These are phyloP conservation scores for Fennellomyces sp. DNA, from an alignment of 371 early-diverging fungal genomes.

Conservation along the genomic window DNA sequence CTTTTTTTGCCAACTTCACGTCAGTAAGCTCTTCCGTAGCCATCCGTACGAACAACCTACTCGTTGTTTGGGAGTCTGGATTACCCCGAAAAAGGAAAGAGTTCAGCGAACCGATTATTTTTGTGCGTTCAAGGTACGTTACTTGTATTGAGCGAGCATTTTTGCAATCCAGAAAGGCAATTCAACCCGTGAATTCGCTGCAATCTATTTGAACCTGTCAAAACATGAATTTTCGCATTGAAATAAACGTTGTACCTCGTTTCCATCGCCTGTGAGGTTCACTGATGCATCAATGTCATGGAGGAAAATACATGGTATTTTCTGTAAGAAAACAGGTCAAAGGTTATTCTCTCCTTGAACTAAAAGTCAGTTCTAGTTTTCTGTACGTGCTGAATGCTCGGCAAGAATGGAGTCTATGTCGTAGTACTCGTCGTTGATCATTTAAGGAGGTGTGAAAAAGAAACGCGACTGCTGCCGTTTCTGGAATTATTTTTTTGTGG, in stretches of 20 bases:
- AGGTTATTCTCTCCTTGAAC: background rate
- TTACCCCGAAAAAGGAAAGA: background rate
- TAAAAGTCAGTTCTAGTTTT: background rate
- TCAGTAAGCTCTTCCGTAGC: too few species aligned
- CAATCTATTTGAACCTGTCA: constrained; percentile 11
- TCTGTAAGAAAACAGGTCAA: constrained; percentile 19
- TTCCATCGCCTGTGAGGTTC: constrained; percentile 41
- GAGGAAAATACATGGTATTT: constrained; percentile 46
- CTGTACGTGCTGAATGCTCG: constrained; percentile 37
- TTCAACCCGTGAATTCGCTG: constrained; percentile 31
- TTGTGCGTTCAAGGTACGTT: constrained; percentile 2
- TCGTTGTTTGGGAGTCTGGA: constrained; percentile 12
- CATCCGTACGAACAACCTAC: constrained; percentile 13
- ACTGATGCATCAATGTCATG: constrained; percentile 30
- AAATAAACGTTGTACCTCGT: constrained; percentile 19
- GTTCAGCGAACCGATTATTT: background rate
- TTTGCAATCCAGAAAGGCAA: constrained; percentile 52
- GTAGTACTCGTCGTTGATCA: constrained; percentile 54
- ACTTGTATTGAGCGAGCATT: constrained; percentile 42
- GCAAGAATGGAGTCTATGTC: constrained; percentile 52
- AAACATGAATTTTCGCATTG: background rate
- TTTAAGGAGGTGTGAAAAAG: constrained; percentile 3
- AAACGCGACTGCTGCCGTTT: too few species aligned
- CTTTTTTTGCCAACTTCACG: background rate
- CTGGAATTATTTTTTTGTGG: too few species aligned